A percentile compares a stretch with the other conserved stretches of the same genome.
Evolutionary conservation across 768 basidiomycete genomes (phyloP).

Genomic region (Hypsizygus marmoreus): DNA sequence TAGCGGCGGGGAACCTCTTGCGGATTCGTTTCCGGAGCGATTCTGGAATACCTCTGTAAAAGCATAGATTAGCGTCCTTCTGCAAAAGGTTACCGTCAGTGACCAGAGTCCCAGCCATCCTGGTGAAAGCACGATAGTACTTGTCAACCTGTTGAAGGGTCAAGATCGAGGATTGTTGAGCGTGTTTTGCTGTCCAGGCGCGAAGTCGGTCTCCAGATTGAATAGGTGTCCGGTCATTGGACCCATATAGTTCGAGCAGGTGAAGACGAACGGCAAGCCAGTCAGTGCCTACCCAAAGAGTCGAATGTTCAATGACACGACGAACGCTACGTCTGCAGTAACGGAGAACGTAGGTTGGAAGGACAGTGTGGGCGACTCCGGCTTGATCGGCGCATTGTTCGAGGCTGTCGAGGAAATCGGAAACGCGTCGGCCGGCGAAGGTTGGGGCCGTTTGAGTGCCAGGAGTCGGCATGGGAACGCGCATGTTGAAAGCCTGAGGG

Average conservation of each 20-base stretch:
- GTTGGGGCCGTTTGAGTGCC: neutral
- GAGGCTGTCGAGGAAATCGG: slow-evolving; percentile 6
- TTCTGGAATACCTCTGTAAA: slow-evolving; percentile 7
- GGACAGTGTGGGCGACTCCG: neutral
- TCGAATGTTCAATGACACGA: neutral
- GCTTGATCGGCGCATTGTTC: neutral
- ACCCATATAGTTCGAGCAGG: slow-evolving; percentile 2
- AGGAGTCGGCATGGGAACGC: neutral
- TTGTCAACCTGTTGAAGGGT: slow-evolving; percentile 5
- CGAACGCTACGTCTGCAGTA: slow-evolving; percentile 6
- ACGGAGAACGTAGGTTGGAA: slow-evolving; percentile 3
- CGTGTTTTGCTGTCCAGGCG: slow-evolving; percentile 6
- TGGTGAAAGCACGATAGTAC: slow-evolving; percentile 2
- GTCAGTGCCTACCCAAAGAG: neutral
- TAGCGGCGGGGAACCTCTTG: neutral
- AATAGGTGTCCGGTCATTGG: slow-evolving; percentile 1
- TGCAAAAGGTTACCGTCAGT: neutral
- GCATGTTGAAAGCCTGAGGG: no score
- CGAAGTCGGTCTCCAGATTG: neutral
- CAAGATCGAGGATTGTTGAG: neutral
- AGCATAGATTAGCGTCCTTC: neutral
- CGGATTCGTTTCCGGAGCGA: neutral
- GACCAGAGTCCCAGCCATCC: neutral
- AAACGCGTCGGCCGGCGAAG: slow-evolving; percentile 7
- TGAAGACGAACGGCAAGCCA: neutral